These are phyloP conservation scores for Aspergillus fructus DNA, from an alignment of 2,329 filamentous ascomycete genomes.

Conservation along the genomic window DNA sequence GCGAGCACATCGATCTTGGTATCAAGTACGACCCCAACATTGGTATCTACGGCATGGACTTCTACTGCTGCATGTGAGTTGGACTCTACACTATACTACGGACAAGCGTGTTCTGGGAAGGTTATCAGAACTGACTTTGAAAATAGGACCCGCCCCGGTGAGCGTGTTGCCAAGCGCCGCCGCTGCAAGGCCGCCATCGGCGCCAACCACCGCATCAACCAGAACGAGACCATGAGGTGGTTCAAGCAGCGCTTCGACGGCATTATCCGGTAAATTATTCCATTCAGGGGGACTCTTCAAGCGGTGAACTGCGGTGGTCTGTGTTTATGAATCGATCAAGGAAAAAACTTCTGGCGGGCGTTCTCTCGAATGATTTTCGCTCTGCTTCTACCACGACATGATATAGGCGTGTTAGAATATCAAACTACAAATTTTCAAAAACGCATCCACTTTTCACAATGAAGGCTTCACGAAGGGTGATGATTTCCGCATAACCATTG, in stretches of 20 bases:
- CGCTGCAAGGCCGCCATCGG: conserved; percentile 85
- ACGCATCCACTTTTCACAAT: conserved; percentile 53
- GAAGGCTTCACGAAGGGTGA: conserved; percentile 60
- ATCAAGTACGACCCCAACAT: conserved; percentile 99
- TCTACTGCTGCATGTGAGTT: conserved; percentile 98
- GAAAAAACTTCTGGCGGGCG: conserved; percentile 22
- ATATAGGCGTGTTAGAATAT: conserved; percentile 43
- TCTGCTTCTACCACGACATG: conserved; percentile 38
- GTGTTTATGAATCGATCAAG: conserved; percentile 35
- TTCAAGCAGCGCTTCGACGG: conserved; percentile 96
- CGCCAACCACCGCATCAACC: conserved; percentile 87
- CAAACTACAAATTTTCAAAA: conserved; percentile 31
- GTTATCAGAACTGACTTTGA: conserved; percentile 27
- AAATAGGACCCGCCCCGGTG: conserved; percentile 83
- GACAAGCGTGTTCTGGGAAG: background rate
- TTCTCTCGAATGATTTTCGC: conserved; percentile 19
- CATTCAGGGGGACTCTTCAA: conserved; percentile 18
- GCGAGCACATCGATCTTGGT: conserved; percentile 99
- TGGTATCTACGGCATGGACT: conserved; percentile 99
- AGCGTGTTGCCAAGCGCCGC: conserved; percentile 94
- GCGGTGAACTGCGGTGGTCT: conserved; percentile 26
- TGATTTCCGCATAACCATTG: conserved; percentile 58
- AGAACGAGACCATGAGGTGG: conserved; percentile 96
- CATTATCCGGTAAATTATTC: conserved; percentile 84
- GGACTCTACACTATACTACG: background rate